These are phyloP conservation scores for Ustilago shanxiensis DNA, from an alignment of 1,284 basidiomycete species.

Conservation along the genomic window DNA sequence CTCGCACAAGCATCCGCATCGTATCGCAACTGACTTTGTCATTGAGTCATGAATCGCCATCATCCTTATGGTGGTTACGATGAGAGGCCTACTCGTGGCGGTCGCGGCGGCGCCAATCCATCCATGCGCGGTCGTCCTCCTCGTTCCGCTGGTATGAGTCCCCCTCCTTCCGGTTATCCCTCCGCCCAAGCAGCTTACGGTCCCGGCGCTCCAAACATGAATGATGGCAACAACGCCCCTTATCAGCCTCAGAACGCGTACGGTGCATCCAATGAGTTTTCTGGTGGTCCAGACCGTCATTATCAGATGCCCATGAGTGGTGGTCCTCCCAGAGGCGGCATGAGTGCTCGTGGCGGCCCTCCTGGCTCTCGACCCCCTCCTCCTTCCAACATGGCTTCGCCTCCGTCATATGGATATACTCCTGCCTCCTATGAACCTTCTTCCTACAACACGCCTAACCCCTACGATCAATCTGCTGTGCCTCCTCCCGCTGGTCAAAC, in stretches of 20 bases:
- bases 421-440: slow-evolving; percentile 10
- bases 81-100: slow-evolving; percentile 66
- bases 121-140: slow-evolving; percentile 32
- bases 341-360: slow-evolving; percentile 35
- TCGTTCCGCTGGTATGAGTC: slow-evolving; percentile 35
- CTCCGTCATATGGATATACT: slow-evolving; percentile 26
- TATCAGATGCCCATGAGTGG: slow-evolving; percentile 35
- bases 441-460: slow-evolving; percentile 11
- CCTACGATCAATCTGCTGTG: slow-evolving; percentile 19
- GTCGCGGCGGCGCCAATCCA: slow-evolving; percentile 44
- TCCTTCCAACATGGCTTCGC: slow-evolving; percentile 25
- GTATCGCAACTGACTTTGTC: neutral
- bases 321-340: slow-evolving; percentile 36
- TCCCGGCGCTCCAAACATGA: slow-evolving; percentile 18
- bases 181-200: slow-evolving; percentile 35
- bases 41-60: slow-evolving; percentile 80
- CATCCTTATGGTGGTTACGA: slow-evolving; percentile 86
- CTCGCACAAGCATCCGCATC: slow-evolving; percentile 10
- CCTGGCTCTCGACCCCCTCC: slow-evolving; percentile 30
- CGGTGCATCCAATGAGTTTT: slow-evolving; percentile 28
- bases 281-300: slow-evolving; percentile 41
- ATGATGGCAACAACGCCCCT: slow-evolving; percentile 15
- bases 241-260: slow-evolving; percentile 36
- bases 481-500: slow-evolving; percentile 18
- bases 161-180: slow-evolving; percentile 28